Conservation (phyloP, 768 basidiomycete species). For the Naganishia friedmannii region DNA sequence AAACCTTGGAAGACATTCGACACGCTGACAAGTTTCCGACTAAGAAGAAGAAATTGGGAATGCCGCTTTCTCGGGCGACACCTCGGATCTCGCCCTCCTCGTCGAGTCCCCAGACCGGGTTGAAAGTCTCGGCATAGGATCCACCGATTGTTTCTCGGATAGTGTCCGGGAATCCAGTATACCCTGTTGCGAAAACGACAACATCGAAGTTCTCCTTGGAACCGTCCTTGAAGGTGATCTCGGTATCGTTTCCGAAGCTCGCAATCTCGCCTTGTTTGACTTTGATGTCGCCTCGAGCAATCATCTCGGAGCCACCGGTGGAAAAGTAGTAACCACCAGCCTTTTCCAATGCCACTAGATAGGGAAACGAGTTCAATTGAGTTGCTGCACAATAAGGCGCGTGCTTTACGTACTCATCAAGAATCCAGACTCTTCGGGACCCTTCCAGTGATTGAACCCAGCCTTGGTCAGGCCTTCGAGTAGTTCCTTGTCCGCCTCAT, state of each 20-base stretch:
- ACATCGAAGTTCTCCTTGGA: constrained; percentile 58
- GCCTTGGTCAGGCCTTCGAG: constrained; percentile 37
- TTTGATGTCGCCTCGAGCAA: constrained; percentile 68
- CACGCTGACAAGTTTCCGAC: constrained; percentile 42
- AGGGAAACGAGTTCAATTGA: neutral
- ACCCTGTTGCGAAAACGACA: constrained; percentile 64
- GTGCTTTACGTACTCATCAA: constrained; percentile 53
- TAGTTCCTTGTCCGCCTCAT: constrained; percentile 58
- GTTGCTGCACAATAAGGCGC: neutral
- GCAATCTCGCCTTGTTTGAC: constrained; percentile 64
- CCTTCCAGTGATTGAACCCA: constrained; percentile 39
- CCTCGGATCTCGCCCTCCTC: constrained; percentile 50
- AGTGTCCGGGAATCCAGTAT: constrained; percentile 44
- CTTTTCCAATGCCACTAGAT: constrained; percentile 40
- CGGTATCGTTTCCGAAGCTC: constrained; percentile 47
- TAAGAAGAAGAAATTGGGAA: constrained; percentile 41
- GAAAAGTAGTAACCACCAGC: constrained; percentile 48
- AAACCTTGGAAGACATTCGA: constrained; percentile 38
- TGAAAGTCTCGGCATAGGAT: constrained; percentile 45
- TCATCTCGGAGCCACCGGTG: constrained; percentile 60
- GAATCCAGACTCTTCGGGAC: constrained; percentile 39
- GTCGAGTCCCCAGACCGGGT: constrained; percentile 48
- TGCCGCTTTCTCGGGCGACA: constrained; percentile 36
- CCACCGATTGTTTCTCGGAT: constrained; percentile 45
- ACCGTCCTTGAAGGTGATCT: constrained; percentile 44